Base-by-base conservation (phyloP, 2,329 filamentous ascomycete species). In the Coniochaeta sp. region DNA sequence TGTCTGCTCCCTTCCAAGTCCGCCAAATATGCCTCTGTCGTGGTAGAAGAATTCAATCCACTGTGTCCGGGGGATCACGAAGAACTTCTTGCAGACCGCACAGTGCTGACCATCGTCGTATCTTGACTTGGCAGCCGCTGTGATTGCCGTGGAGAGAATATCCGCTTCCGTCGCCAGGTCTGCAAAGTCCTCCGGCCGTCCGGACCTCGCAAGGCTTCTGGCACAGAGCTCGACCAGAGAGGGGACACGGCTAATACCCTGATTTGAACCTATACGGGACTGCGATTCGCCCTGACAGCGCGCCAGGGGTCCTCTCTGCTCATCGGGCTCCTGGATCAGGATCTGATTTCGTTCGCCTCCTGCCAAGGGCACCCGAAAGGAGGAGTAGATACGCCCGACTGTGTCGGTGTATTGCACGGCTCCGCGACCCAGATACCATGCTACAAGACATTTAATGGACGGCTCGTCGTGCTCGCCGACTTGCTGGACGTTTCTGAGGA, bases 141-240 rank as follows among this genome's bases (percentile, higher is more conserved):
- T 31, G 5, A 40, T 9, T 3, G 24, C 24, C 1, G 19, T 33
- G 1, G 2, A 8, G 22, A 58, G 34, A 11, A 40, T 6, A 7
- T 58, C 56, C 9, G 38, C 36, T n/a, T 34, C 56, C 3, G 19
- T 12, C n/a, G 56, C 14, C 34, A 44, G 7, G 56, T 40, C 56
- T 2, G 16, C 34, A 33, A 12, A 58, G 19, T 31, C 75, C 4
- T 70, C 68, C 6, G 77, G 74, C 55, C 79, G 74, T 0, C 72
- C 70, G 36, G 73, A 79, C 12, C 69, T 71, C 57, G 78, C 77
- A 61, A 79, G 81, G 3, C 76, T 73, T 28, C 76, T 74, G 1
- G 84, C 72, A 1, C 80, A 78, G 1, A 79, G 63, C 67, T 85
- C 82, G 4, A 83, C 68, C 4, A 86, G 70, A 19, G 81, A 82